Conservation (phyloP, 495 filamentous ascomycete genomes). For the Talaromyces wortmannii region DNA sequence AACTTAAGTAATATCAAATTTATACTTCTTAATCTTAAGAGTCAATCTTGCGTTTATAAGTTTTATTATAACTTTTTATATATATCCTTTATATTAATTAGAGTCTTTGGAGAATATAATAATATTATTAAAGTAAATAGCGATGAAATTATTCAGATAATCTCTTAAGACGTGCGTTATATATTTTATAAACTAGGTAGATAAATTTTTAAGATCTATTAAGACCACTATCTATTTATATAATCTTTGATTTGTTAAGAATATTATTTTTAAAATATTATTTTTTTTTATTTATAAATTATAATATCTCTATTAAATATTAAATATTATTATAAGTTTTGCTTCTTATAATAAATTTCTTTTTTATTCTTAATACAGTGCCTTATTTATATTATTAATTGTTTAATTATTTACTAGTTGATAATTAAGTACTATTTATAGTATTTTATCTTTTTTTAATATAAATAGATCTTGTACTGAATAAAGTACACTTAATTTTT, state of each 20-base stretch:
- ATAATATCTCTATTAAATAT: conserved; percentile 12
- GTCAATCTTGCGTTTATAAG: conserved; percentile 3
- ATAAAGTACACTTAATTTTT: conserved; percentile 5
- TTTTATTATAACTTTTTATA: conserved; percentile 1
- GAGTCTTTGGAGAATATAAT: conserved; percentile 7
- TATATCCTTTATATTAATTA: conserved; percentile 7
- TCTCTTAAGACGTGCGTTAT: conserved; percentile 6
- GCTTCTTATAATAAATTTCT: conserved; percentile 9
- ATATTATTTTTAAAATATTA: conserved; percentile 12
- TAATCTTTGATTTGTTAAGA: conserved; percentile 8
- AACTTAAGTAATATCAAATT: conserved; percentile 7
- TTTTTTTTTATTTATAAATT: conserved; percentile 6
- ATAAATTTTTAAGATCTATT: conserved; percentile 10
- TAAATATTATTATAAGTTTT: conserved; percentile 17
- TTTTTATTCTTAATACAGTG: conserved; percentile 13
- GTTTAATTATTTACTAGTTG: conserved; percentile 18
- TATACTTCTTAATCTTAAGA: conserved; percentile 11
- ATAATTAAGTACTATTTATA: conserved; percentile 17
- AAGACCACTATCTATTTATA: conserved; percentile 12
- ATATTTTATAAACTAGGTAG: conserved; percentile 7
- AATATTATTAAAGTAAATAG: conserved; percentile 10
- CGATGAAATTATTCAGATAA: conserved; percentile 9
- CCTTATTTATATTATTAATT: conserved; percentile 14
- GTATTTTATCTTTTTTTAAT: conserved; percentile 14
- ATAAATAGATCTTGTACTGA: conserved; percentile 15